Evolutionary conservation across 805 yeast species (phyloP), one percentile per base, ranked within the genome.

Genomic region (Kuraishia borneana): DNA sequence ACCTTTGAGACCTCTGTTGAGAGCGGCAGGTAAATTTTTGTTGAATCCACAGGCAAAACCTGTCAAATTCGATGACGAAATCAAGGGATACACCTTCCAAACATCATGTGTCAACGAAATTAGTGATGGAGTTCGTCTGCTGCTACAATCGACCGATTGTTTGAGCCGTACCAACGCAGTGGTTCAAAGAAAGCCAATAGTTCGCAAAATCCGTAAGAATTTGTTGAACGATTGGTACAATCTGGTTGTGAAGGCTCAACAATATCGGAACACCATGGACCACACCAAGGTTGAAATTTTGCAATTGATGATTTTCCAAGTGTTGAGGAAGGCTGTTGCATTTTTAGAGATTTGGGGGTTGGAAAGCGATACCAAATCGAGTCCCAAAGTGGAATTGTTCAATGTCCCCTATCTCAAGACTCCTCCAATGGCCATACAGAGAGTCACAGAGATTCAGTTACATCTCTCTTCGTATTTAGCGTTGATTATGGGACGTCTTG

Each of bases 151-250:
- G 34, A 80, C 89, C 0, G 78, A 76, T 39, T 81, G 89, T 56
- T 68, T 83, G 14, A 81, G 92, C 2, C 61, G 92, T 42, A 72
- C 85, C 1, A 77, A 78, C 42, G 76, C 75, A 21, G 64, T 80
- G 31, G 88, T 83, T 4, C 72, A 75, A 40, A 65, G 68, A 40
- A 66, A 71, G 33, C 77, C 83, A 2, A 51, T 68, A 3, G 71
- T 83, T 12, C 61, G 83, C 36, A 73, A 68, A 41, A 63, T 75
- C 35, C 65, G 94, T 42, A 83, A 83, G 51, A 65, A 74, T 26
- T 54, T 83, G 36, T 63, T 83, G 21, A 79, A 88, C 2, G 88
- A 80, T 48, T 83, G 94, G 94, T 81, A 82, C 42, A 76, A 74
- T 34, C 59, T 83, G 27, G 77, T 81, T 76, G 66, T 74, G 26